Evolutionary conservation across 2,329 filamentous ascomycete genomes (phyloP), one percentile per base, ranked within the genome.

Genomic region (Penicillium olsonii): DNA sequence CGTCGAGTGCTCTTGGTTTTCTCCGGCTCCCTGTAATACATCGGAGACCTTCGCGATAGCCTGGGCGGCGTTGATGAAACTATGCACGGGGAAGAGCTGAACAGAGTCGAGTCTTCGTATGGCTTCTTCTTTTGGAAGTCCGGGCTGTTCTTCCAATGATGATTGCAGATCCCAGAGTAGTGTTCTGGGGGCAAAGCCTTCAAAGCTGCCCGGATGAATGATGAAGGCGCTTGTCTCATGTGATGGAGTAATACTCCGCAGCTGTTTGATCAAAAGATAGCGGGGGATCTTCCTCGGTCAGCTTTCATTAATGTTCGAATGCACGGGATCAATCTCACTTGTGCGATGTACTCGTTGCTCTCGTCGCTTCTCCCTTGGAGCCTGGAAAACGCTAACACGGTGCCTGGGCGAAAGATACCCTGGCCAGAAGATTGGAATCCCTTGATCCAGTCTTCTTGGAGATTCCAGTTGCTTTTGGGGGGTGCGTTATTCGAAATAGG

Each of bases 301-400:
- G 45, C 33, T 18, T 35, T 31, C 5, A 11, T n/a, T 20, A 5
- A 4, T 12, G 22, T 22, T 43, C 11, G n/a, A 3, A 20, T 38
- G 6, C 11, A 12, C 27, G 11, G 11, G 22, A 26, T 8, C 7
- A 15, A 14, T 22, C 53, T 31, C 58, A 70, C 69, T 61, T 68
- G 59, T 31, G 62, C 66, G 37, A 70, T 53, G 19, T 59, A 60
- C 37, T 68, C 62, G 22, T 68, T 57, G 14, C 49, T 57, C 17
- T 63, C 57, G 8, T 53, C 57, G 29, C 43, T 53, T 52, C 50
- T 56, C 26, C 47, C 47, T 42, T 56, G 60, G 19, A 68, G 46
- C 24, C 56, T 59, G 5, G 69, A 72, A 42, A 72, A 63, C 0
- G 68, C 68, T 18, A 69, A 60, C 10, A 69, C 54, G n/a, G 45